Base-by-base conservation (phyloP, 1,139 yeast species). In the Yamadazyma trypodendri region DNA sequence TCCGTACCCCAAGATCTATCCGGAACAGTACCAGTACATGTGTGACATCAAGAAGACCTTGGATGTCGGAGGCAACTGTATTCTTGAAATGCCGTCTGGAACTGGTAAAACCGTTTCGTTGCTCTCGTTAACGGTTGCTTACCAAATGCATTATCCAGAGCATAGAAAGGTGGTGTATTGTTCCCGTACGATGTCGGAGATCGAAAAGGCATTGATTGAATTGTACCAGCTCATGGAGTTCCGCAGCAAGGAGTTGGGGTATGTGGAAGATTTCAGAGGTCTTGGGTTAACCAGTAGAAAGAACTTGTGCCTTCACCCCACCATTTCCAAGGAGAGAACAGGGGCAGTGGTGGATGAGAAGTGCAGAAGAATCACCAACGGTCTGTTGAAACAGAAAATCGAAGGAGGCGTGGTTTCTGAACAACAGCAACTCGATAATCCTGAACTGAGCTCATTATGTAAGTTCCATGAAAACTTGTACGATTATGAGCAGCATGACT, bases 41-140 rank as follows among this genome's bases (percentile, higher is more conserved):
- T 79, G 95, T 51, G 97, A 92, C 60, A 84, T 92, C 51, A 92
- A 92, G 65, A 81, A 83, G 58, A 86, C 97, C 1, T 66, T 92
- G 35, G 99, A 92, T 68, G 95, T 84, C 2, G 97, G 97, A 1
- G 98, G 97, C n/a, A 89, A 90, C 60, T 86, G 97, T 65, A 90
- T 92, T 39, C 63, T 92, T 55, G 99, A 92, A 66, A 92, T 92
- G 99, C 99, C 99, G 52, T 92, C 99, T n/a, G 99, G 99, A 2
- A 92, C 99, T 4, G 99, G 99, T 31, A 92, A 92, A 59, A 92
- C 99, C 28, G 86, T 92, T 4, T 89, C 97, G 1, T 72, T 92
- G 56, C 70, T 92, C 31, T 88, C 97, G 0, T 64, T 92, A 31
- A 88, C 97, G 0, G 88, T 92, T 35, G 96, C 98, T 8, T 94